Percentiles rank a stretch among this genome's conserved stretches.
phyloP scores from a whole-genome alignment of 371 early-diverging fungal genomes.

The Syncephalis plumigaleata region DNA sequence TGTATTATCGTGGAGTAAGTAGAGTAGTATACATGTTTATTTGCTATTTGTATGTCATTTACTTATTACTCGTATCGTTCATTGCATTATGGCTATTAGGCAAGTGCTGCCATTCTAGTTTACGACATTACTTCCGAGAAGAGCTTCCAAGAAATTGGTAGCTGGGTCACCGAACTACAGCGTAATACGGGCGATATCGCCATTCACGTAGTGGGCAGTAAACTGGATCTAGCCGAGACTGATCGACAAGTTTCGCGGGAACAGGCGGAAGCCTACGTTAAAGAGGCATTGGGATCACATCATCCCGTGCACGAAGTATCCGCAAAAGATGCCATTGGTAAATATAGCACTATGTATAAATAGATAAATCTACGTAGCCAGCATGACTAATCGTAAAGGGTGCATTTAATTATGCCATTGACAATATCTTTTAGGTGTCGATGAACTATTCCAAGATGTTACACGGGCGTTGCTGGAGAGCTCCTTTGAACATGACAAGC shows the following conservation, averaged over 20 bases:
- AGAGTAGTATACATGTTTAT: no score
- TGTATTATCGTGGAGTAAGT: slow-evolving; percentile 60
- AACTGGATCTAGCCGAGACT: slow-evolving; percentile 42
- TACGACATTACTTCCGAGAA: slow-evolving; percentile 41
- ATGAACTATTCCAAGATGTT: slow-evolving; percentile 39
- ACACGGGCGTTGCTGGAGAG: slow-evolving; percentile 35
- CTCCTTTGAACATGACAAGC: slow-evolving; percentile 12
- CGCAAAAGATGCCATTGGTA: slow-evolving; percentile 54
- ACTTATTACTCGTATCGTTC: slow-evolving; percentile 8
- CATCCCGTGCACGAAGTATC: slow-evolving; percentile 46
- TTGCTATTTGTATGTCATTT: no score
- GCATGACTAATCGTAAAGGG: neutral
- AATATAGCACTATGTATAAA: slow-evolving; percentile 3
- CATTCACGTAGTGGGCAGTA: slow-evolving; percentile 58
- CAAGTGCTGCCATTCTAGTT: slow-evolving; percentile 44
- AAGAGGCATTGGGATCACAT: slow-evolving; percentile 33
- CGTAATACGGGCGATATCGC: slow-evolving; percentile 52
- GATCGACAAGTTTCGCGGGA: slow-evolving; percentile 35
- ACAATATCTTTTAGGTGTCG: slow-evolving; percentile 12
- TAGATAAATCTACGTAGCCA: no score
- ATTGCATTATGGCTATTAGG: slow-evolving; percentile 10
- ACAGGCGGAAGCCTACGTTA: slow-evolving; percentile 35
- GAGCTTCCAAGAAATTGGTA: slow-evolving; percentile 36
- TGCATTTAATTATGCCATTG: neutral
- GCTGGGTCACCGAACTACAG: slow-evolving; percentile 50